Evolutionary conservation across 2,329 filamentous ascomycete species (phyloP).

Genomic region (Fusarium hainanense): DNA sequence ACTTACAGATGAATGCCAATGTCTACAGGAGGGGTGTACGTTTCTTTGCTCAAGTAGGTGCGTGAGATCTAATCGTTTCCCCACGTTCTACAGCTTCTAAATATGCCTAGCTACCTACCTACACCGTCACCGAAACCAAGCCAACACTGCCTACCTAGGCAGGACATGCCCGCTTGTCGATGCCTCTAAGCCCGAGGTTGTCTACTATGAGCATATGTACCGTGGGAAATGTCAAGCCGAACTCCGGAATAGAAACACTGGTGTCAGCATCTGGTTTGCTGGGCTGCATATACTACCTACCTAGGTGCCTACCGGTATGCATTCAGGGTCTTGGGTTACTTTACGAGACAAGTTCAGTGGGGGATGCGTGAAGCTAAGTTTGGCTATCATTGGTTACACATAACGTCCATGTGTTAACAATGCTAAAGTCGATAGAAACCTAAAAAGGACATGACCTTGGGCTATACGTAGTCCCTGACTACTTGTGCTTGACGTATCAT

Average conservation of each 20-base stretch:
- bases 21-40: background rate
- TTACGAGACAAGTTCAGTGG: conserved; percentile 2
- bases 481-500: conserved; percentile 8
- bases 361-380: conserved; percentile 10
- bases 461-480: conserved; percentile 11
- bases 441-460: background rate
- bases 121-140: background rate
- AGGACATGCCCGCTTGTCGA: background rate
- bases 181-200: background rate
- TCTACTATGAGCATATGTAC: background rate
- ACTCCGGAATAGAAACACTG: conserved; percentile 2
- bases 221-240: background rate
- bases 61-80: conserved; percentile 17
- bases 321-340: conserved; percentile 17
- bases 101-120: background rate
- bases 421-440: conserved; percentile 8
- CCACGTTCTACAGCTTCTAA: conserved; percentile 10
- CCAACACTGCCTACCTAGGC: background rate
- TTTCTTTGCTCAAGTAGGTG: conserved; percentile 1
- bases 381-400: conserved; percentile 19
- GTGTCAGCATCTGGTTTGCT: background rate
- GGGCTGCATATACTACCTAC: background rate
- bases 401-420: conserved; percentile 2
- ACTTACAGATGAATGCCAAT: background rate
- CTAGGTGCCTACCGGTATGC: conserved; percentile 8